Evolutionary conservation across 345 rosid genomes (phyloP), one percentile per base, ranked within the genome.

Genomic region (Schrenkiella parvula): DNA sequence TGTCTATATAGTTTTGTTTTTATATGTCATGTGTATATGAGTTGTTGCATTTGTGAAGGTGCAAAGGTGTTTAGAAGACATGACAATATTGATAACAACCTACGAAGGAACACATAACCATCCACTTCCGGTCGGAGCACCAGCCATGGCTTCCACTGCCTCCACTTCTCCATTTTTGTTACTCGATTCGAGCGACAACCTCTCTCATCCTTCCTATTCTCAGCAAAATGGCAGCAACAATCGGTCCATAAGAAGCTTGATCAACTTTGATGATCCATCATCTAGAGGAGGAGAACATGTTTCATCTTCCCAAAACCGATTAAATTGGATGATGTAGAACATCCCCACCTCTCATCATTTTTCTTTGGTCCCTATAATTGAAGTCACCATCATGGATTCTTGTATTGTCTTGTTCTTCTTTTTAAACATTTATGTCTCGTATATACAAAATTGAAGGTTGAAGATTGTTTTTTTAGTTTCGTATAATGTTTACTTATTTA

Each of bases 71-170:
- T 51, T 52, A 17, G 81, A 82, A 46, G 85, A 82, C 64, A 82
- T 73, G 82, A 73, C 82, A 4, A 76, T 82, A 56, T 26, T 82
- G 9, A 79, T 79, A 58, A 82, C 82, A 59, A 82, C 85, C 3
- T 82, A 82, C 72, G 85, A 82, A 70, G 85, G 85, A 67, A 80
- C 73, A 78, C 85, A 82, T 34, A 80, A 82, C 75, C 85, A 82
- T 18, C 81, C 85, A 61, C 80, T 82, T 37, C 81, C 85, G 5
- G 72, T 74, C 11, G 75, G 74, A 61, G 85, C 85, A 57, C 80
- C 85, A 61, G 80, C 85, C 22, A 77, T 82, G 85, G 83, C 85
- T 55, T 73, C 85, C 10, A 82, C 80, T 54, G 70, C 85, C 5
- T 70, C 77, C 5, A 55, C 59, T 64, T 76, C 80, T 56, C 67